Evolutionary conservation across 2,329 filamentous ascomycete genomes (phyloP).

Genomic region (Diaporthe sp.): DNA sequence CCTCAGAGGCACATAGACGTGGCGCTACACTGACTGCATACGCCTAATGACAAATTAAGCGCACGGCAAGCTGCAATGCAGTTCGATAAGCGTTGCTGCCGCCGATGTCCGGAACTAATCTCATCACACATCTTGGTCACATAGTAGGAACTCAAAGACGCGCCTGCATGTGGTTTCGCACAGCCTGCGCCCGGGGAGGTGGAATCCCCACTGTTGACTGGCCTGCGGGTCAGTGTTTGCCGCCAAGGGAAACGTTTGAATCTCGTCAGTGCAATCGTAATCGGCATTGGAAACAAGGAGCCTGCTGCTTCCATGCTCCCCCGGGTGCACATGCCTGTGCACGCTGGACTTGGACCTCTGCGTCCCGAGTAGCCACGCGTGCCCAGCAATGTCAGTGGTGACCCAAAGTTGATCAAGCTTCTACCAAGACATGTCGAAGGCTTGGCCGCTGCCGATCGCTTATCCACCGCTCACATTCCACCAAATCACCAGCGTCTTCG

Average conservation of each 20-base stretch:
- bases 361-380: neutral
- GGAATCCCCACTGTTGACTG: neutral
- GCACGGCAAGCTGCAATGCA: constrained; percentile 1
- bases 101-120: constrained; percentile 24
- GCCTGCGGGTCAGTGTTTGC: neutral
- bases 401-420: constrained; percentile 15
- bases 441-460: constrained; percentile 18
- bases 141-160: neutral
- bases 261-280: constrained; percentile 21
- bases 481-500: neutral
- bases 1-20: neutral
- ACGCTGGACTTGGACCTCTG: neutral
- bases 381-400: neutral
- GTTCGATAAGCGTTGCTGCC: constrained; percentile 1
- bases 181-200: neutral
- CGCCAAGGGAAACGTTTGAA: constrained; percentile 20
- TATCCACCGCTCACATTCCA: no score
- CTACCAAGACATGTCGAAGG: constrained; percentile 21
- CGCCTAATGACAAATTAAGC: constrained; percentile 13
- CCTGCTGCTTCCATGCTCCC: neutral
- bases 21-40: neutral
- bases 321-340: constrained; percentile 7
- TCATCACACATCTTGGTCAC: constrained; percentile 9
- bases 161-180: neutral
- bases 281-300: constrained; percentile 11